These are phyloP conservation scores for Lathyrus tuberosus DNA, from an alignment of 306 rosid species.

Conservation along the genomic window DNA sequence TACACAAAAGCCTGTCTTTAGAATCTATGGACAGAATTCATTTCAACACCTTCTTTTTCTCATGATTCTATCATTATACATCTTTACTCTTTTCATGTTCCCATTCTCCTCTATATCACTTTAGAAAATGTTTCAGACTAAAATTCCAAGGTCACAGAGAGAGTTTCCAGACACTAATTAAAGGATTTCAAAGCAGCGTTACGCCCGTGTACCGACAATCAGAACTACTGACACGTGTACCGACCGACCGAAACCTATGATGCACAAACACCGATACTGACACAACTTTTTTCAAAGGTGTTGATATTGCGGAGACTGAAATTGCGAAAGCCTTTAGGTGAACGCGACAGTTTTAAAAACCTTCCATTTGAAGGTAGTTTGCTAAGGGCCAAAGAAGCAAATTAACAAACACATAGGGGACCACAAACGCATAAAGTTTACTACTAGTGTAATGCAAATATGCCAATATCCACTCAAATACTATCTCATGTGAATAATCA, in stretches of 20 bases:
- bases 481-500: conserved; percentile 6
- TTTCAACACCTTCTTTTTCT: conserved; percentile 40
- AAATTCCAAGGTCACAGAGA: conserved; percentile 13
- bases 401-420: conserved; percentile 43
- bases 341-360: too few relatives aligned
- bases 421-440: conserved; percentile 37
- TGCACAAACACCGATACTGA: too few relatives aligned
- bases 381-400: conserved; percentile 27
- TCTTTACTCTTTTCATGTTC: conserved; percentile 23
- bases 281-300: too few relatives aligned
- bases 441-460: neutral
- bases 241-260: too few relatives aligned
- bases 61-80: conserved; percentile 10
- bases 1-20: conserved; percentile 39
- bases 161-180: conserved; percentile 25
- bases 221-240: too few relatives aligned
- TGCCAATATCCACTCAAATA: conserved; percentile 35
- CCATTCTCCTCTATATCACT: conserved; percentile 27
- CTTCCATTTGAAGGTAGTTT: too few relatives aligned
- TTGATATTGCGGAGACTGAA: too few relatives aligned
- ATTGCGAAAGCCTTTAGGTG: too few relatives aligned
- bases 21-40: conserved; percentile 46
- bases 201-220: neutral
- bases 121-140: conserved; percentile 4
- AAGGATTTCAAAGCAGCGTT: neutral